Conservation (phyloP, 768 basidiomycete species). For the Sporobolomyces pararoseus region DNA sequence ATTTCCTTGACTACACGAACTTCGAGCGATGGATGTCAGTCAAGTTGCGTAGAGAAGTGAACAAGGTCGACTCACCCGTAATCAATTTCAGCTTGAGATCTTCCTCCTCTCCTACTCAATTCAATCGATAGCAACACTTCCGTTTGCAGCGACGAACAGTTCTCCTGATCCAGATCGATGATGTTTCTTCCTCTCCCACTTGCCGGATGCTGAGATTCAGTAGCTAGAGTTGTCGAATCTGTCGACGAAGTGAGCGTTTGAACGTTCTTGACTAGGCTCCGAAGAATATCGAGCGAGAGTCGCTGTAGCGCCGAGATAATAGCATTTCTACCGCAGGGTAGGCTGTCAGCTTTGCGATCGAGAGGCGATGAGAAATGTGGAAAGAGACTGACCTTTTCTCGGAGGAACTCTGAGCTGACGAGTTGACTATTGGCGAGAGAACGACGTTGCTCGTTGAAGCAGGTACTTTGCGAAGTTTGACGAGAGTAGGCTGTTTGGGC, state of each 20-base stretch:
- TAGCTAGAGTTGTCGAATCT: too few relatives aligned
- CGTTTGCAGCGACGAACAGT: too few relatives aligned
- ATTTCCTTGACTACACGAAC: not conserved
- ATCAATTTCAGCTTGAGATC: not conserved
- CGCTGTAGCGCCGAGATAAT: constrained; percentile 33
- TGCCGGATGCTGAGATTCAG: too few relatives aligned
- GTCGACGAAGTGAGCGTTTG: not conserved
- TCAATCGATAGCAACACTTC: not conserved
- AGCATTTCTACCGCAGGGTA: not conserved
- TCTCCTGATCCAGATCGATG: too few relatives aligned
- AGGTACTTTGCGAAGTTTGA: too few relatives aligned
- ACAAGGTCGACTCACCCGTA: not conserved
- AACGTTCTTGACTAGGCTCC: constrained; percentile 15
- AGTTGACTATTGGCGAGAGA: not conserved
- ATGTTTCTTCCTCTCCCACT: too few relatives aligned
- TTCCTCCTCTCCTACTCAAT: not conserved
- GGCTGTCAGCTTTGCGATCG: not conserved
- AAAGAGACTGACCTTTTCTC: constrained; percentile 10
- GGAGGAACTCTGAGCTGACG: not conserved
- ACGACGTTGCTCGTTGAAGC: too few relatives aligned
- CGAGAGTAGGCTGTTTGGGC: too few relatives aligned
- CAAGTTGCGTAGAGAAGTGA: not conserved
- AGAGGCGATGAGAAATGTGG: too few relatives aligned
- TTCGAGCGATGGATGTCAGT: not conserved
- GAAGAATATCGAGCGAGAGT: constrained; percentile 29